Conservation (phyloP, 176 grass and related monocot genomes). For the Microstegium vimineum region DNA sequence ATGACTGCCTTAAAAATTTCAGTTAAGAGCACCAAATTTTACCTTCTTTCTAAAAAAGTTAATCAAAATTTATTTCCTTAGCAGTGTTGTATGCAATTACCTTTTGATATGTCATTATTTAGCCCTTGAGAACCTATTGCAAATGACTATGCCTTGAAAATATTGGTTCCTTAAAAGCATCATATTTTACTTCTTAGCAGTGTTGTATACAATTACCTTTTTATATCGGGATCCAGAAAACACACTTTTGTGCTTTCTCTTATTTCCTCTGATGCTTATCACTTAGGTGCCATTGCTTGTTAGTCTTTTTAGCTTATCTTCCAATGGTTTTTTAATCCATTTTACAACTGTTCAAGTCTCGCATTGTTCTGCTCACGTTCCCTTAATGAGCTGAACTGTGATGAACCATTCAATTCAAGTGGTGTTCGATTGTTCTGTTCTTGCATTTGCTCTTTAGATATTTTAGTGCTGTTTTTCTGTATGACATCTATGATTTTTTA, state of each 20-base stretch:
- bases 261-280: neutral
- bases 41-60: neutral
- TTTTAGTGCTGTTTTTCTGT: neutral
- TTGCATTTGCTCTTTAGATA: neutral
- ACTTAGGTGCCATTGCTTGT: neutral
- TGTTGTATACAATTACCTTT: neutral
- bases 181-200: neutral
- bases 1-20: conserved; percentile 16
- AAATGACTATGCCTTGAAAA: conserved; percentile 27
- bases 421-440: neutral
- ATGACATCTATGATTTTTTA: neutral
- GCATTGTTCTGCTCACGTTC: neutral
- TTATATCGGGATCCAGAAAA: neutral
- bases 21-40: neutral
- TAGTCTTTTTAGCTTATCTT: neutral
- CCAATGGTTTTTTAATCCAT: neutral
- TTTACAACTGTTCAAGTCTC: neutral
- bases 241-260: neutral
- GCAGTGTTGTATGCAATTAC: neutral
- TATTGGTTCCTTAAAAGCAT: neutral
- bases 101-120: neutral
- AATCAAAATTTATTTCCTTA: neutral
- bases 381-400: neutral
- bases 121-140: conserved; percentile 37
- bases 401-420: neutral